phyloP scores from a whole-genome alignment of 371 early-diverging fungal species.

The Mortierella sp. region DNA sequence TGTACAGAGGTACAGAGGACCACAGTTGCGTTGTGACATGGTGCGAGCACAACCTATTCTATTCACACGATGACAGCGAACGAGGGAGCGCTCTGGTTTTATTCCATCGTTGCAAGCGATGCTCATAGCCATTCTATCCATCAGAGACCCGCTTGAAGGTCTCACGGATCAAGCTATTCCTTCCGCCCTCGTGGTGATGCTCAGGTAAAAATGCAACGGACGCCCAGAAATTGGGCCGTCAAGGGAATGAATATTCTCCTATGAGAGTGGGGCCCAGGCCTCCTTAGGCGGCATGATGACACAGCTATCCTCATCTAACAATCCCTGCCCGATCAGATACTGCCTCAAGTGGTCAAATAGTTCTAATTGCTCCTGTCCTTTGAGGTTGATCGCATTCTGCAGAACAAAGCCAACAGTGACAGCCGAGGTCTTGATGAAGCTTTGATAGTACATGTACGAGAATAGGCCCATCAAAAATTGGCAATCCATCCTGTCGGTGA shows the following conservation, averaged over 20 bases:
- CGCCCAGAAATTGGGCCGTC: too few relatives aligned
- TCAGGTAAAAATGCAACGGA: too few relatives aligned
- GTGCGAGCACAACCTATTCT: too few relatives aligned
- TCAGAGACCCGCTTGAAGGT: too few relatives aligned
- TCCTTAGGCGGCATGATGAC: slow-evolving; percentile 48
- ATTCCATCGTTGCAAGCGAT: too few relatives aligned
- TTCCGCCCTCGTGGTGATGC: too few relatives aligned
- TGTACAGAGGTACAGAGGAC: too few relatives aligned
- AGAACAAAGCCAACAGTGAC: slow-evolving; percentile 70
- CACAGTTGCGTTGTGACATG: too few relatives aligned
- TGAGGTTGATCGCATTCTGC: slow-evolving; percentile 61
- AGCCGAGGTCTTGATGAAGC: slow-evolving; percentile 79
- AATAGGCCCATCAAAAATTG: slow-evolving; percentile 99
- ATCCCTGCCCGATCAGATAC: slow-evolving; percentile 68
- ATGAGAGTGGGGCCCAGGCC: slow-evolving; percentile 30
- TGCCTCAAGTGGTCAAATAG: slow-evolving; percentile 65
- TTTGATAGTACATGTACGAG: slow-evolving; percentile 91
- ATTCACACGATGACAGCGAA: too few relatives aligned
- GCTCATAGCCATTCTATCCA: too few relatives aligned
- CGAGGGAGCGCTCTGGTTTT: too few relatives aligned
- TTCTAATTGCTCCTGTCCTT: slow-evolving; percentile 66
- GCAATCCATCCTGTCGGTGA: slow-evolving; percentile 98
- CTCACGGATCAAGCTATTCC: too few relatives aligned
- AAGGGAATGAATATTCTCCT: not conserved
- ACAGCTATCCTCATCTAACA: slow-evolving; percentile 55